Conservation (phyloP, 1,284 basidiomycete genomes). For the Ceratobasidium papillatum region DNA sequence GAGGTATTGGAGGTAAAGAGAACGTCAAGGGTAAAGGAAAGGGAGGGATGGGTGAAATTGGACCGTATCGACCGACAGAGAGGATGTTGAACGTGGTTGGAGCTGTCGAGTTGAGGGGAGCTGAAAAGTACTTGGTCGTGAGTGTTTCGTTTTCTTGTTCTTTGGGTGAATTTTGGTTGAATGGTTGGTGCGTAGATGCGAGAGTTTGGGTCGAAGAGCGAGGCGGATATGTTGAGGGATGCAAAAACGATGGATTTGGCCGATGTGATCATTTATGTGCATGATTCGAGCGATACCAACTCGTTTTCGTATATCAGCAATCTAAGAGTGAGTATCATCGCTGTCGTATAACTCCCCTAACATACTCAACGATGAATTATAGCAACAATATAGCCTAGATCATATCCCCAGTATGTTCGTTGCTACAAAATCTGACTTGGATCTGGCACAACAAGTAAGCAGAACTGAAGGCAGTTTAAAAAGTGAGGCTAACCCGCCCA, state of each 20-base stretch:
- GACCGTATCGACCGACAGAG: slow-evolving; percentile 84
- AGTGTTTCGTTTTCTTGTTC: slow-evolving; percentile 51
- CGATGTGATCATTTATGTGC: slow-evolving; percentile 94
- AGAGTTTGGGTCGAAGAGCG: slow-evolving; percentile 96
- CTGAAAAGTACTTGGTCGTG: slow-evolving; percentile 95
- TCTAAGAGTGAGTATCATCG: slow-evolving; percentile 70
- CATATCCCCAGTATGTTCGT: slow-evolving; percentile 95
- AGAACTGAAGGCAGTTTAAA: background rate
- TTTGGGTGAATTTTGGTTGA: background rate
- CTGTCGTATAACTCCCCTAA: background rate
- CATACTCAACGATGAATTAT: background rate
- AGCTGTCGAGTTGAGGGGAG: slow-evolving; percentile 92
- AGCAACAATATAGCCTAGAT: slow-evolving; percentile 97
- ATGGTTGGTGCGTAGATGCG: slow-evolving; percentile 70
- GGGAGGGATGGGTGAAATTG: slow-evolving; percentile 52
- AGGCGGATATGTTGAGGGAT: slow-evolving; percentile 88
- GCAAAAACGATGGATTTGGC: slow-evolving; percentile 90
- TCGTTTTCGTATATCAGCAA: slow-evolving; percentile 99
- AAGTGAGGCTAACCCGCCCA: background rate
- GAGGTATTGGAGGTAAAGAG: slow-evolving; percentile 65
- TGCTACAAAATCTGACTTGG: slow-evolving; percentile 98
- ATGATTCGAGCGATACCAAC: slow-evolving; percentile 98
- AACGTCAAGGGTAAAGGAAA: slow-evolving; percentile 55
- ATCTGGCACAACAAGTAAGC: slow-evolving; percentile 89
- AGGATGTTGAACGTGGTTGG: slow-evolving; percentile 93